Conservation (phyloP, 441 rosid species). For the Brassica balearica region DNA sequence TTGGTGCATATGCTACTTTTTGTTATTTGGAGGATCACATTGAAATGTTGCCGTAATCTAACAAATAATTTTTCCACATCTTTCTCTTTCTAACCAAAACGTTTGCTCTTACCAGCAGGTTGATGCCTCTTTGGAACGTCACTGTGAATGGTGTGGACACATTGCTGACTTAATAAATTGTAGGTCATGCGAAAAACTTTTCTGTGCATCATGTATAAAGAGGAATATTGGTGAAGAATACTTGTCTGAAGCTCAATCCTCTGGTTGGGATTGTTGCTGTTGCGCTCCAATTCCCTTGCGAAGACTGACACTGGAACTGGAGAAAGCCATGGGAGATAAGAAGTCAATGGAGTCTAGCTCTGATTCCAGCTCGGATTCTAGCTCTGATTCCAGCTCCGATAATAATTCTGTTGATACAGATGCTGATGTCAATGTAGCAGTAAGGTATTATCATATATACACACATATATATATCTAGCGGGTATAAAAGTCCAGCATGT, state of each 20-base stretch:
- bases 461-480: constrained; percentile 12
- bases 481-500: constrained; percentile 28
- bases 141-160: constrained; percentile 96
- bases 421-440: constrained; percentile 53
- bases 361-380: constrained; percentile 83
- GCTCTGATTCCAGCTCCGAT: constrained; percentile 89
- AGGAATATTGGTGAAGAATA: constrained; percentile 86
- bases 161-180: constrained; percentile 76
- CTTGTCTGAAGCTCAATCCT: constrained; percentile 65
- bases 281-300: constrained; percentile 85
- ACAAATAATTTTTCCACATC: constrained; percentile 6
- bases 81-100: constrained; percentile 32
- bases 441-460: constrained; percentile 58
- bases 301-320: constrained; percentile 70
- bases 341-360: constrained; percentile 62
- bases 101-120: constrained; percentile 56
- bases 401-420: constrained; percentile 83
- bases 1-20: constrained; percentile 18
- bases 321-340: constrained; percentile 69
- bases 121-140: constrained; percentile 67
- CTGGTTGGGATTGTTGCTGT: constrained; percentile 89
- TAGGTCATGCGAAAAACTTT: constrained; percentile 75
- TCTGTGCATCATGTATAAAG: constrained; percentile 80
- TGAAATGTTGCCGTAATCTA: not conserved
- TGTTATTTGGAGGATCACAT: constrained; percentile 20